Percentiles rank a stretch among this genome's conserved stretches.
phyloP scores from a whole-genome alignment of 2,329 filamentous ascomycete genomes.

The Dendryphion nanum region DNA sequence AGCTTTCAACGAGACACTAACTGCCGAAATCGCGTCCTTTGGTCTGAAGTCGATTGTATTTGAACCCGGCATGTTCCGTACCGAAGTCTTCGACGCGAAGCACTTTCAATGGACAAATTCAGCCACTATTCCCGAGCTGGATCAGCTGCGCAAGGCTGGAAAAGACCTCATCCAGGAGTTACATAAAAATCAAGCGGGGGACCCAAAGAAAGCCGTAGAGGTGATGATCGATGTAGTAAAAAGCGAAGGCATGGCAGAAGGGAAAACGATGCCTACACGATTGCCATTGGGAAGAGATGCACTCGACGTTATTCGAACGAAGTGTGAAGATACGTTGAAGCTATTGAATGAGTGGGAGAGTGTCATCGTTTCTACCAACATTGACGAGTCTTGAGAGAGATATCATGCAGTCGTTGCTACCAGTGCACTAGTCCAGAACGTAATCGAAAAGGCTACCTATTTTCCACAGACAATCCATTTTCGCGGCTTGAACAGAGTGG shows the following conservation, averaged over 20 bases:
- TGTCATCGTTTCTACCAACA: constrained; percentile 13
- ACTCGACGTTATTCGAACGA: constrained; percentile 6
- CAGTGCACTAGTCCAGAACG: too few relatives aligned
- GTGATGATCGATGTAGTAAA: constrained; percentile 15
- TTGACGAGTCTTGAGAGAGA: too few relatives aligned
- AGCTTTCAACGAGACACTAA: too few relatives aligned
- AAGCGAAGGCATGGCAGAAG: constrained; percentile 12
- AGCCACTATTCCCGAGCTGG: too few relatives aligned
- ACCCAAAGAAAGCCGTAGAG: constrained; percentile 15
- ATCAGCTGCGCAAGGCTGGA: too few relatives aligned
- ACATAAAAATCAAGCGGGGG: constrained; percentile 14
- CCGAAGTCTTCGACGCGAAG: constrained; percentile 23
- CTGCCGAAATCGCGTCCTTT: constrained; percentile 31
- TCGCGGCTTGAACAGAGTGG: too few relatives aligned
- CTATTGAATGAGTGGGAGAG: constrained; percentile 15
- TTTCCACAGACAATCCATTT: too few relatives aligned
- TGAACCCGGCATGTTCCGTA: constrained; percentile 40
- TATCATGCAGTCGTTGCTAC: too few relatives aligned
- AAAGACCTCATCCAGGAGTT: too few relatives aligned
- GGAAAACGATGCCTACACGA: constrained; percentile 25
- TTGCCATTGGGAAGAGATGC: constrained; percentile 30
- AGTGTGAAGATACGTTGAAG: constrained; percentile 5
- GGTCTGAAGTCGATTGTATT: constrained; percentile 36
- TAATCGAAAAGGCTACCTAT: too few relatives aligned
- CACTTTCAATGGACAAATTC: too few relatives aligned